Base-by-base conservation (phyloP, 129 eudicot genomes). In the Gnaphalium uliginosum region DNA sequence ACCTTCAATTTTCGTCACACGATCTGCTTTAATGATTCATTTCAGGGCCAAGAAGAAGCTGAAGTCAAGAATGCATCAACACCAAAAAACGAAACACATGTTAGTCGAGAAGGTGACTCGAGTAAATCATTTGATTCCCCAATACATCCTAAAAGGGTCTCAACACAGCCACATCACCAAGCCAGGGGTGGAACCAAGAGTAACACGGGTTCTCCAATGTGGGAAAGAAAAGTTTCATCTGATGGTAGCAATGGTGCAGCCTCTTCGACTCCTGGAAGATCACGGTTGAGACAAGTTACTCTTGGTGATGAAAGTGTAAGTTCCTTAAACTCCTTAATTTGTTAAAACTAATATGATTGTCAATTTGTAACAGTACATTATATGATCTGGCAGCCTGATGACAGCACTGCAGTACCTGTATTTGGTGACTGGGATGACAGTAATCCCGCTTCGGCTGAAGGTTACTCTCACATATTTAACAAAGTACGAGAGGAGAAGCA, bases 391-490 rank as follows among this genome's bases (percentile, higher is more conserved):
- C 85, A 89, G 96, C 86, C 87, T 69, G 96, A 90, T 72, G 80
- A 76, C 58, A 54, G 87, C 76, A 85, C 91, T 29, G 85, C 86
- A 41, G 96, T 92, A 76, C 96, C 98, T 8, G 87, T 84, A 59
- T 92, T 92, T 79, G 96, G 96, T 46, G 95, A 88, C 48, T 89
- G 96, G 96, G 94, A 90, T 69, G 98, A 84, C 69, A 86, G 5
- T 65, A 89, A 92, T 72, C 96, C 92, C 4, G 62, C 98, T 63
- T 74, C 96, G 56, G 98, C 86, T 62, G 98, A 89, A 81, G 96
- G 96, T 9, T 92, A 62, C 79, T 83, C 88, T 56, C 87, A 77
- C 35, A 84, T 89, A 71, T 89, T 92, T 66, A 75, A 74, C 76
- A 82, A 68, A 86, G 93, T 89, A 39, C 62, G 86, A 81, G 93